Base-by-base conservation (phyloP, 495 filamentous ascomycete genomes). In the Rhypophila decipiens region DNA sequence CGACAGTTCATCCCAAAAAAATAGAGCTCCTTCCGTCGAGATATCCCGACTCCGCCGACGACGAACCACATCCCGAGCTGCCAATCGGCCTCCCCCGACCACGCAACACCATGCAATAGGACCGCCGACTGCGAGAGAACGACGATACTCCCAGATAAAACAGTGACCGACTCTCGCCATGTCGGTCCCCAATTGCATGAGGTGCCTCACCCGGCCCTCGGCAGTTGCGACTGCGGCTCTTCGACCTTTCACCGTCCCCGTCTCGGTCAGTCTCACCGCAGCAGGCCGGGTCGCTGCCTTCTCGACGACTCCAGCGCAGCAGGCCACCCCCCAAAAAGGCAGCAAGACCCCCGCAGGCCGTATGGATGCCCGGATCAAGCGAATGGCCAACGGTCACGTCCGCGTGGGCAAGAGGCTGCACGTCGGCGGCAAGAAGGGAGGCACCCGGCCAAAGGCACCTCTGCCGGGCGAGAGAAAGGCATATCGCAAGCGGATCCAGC, bases 381-480 rank as follows among this genome's bases (percentile, higher is more conserved):
- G 43, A 53, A 52, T 56, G 58, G 31, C 44, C 44, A 24, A 35
- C 49, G 64, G 67, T 47, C 50, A 63, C 50, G 56, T 58, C 33
- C 60, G 57, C 43, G 15, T 47, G 1, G 72, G 69, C 29, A 68
- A 65, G 49, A 63, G 59, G 49, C 57, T 66, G 39, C 57, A 50
- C 5, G 49, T 76, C 8, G 59, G 65, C n/a, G 75, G 66, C 55
- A 74, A 73, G 60, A 59, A 50, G 64, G 55, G 42, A 52, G 31
- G 53, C 47, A 27, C 51, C 37, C 45, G 7, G 33, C 42, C 45
- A 8, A 78, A 81, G 61, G 71, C 76, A 4, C 84, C 87, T 13
- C 70, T 68, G 22, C 64, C 77, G 8, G 93, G 90, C 47, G 88
- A 96, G 72, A 82, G 90, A 58, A 96, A 88, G 66, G 83, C 86